Evolutionary conservation across 2,329 filamentous ascomycete genomes (phyloP).

Genomic region (Fusarium napiforme): DNA sequence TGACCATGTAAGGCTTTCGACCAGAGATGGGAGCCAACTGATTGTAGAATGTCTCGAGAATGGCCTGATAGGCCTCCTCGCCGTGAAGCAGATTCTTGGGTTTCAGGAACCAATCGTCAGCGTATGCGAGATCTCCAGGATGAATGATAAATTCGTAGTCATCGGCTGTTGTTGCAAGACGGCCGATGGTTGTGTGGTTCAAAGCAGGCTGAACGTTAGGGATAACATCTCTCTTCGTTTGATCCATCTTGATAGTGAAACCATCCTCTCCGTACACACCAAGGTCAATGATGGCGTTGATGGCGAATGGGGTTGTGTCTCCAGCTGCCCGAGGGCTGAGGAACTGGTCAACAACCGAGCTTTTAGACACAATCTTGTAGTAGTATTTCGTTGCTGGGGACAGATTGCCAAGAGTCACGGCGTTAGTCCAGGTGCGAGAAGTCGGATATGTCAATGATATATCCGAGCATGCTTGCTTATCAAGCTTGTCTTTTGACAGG

Average conservation of each 20-base stretch:
- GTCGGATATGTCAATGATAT: constrained; percentile 24
- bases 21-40: constrained; percentile 11
- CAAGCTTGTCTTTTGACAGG: background rate
- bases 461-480: constrained; percentile 17
- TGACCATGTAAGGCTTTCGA: constrained; percentile 25
- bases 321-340: constrained; percentile 17
- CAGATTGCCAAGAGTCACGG: background rate
- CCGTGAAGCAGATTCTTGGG: constrained; percentile 22
- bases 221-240: constrained; percentile 15
- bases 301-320: constrained; percentile 15
- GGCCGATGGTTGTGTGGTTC: constrained; percentile 25
- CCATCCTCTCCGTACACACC: constrained; percentile 25
- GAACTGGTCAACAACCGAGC: constrained; percentile 1
- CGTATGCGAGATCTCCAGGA: constrained; percentile 12
- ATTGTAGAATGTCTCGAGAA: constrained; percentile 19
- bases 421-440: constrained; percentile 22
- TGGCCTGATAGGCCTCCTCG: constrained; percentile 20
- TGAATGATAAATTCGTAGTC: constrained; percentile 30
- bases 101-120: constrained; percentile 19
- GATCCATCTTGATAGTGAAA: constrained; percentile 21
- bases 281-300: constrained; percentile 30
- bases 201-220: constrained; percentile 11
- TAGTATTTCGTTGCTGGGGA: constrained; percentile 21
- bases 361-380: constrained; percentile 15
- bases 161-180: constrained; percentile 14